phyloP scores from a whole-genome alignment of 345 rosid species.

The Pistacia integerrima region DNA sequence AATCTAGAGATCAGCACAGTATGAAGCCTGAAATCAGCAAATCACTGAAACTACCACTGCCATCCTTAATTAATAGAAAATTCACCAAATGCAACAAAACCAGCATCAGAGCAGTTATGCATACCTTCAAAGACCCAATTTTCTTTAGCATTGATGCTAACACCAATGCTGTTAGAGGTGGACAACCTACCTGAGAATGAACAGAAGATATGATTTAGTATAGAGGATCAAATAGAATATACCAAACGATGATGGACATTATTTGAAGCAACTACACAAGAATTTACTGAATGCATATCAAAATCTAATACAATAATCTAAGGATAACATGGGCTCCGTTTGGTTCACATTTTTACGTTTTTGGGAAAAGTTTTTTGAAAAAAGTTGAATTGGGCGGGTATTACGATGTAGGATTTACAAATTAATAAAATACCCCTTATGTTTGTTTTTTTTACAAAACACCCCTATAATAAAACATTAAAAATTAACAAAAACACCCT shows the following conservation, averaged over 20 bases:
- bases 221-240: background rate
- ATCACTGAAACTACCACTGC: background rate
- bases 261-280: background rate
- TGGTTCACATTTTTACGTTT: too few species aligned
- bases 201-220: slow-evolving; percentile 9
- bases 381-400: too few species aligned
- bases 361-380: too few species aligned
- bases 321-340: background rate
- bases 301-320: background rate
- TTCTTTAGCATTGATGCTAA: slow-evolving; percentile 67
- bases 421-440: too few species aligned
- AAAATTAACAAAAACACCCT: too few species aligned
- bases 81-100: background rate
- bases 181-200: slow-evolving; percentile 54
- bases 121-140: slow-evolving; percentile 68
- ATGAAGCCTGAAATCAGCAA: too few species aligned
- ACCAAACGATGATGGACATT: background rate
- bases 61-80: slow-evolving; percentile 10
- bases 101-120: background rate
- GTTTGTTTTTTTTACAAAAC: too few species aligned
- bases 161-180: slow-evolving; percentile 58
- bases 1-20: too few species aligned
- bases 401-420: too few species aligned
- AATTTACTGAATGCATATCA: slow-evolving; percentile 2
- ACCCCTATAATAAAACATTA: too few species aligned